Evolutionary conservation across 2,329 filamentous ascomycete genomes (phyloP).

Genomic region (Colletotrichum navitas): DNA sequence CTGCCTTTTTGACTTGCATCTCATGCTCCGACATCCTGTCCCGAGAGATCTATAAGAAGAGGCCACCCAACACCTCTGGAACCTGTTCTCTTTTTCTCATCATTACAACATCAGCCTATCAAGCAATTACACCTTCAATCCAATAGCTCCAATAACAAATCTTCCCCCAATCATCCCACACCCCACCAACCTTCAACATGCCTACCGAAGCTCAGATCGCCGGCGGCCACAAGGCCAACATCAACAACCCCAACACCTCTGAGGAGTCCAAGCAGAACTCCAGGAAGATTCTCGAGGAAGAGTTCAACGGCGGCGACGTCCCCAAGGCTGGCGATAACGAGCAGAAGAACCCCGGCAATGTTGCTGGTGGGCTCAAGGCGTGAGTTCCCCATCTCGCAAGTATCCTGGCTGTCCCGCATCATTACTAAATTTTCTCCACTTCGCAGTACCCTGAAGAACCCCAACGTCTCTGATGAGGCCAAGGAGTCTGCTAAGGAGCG

Average conservation of each 20-base stretch:
- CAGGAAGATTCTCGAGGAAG: constrained; percentile 63
- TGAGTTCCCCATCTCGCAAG: constrained; percentile 48
- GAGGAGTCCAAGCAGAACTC: constrained; percentile 69
- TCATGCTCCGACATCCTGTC: neutral
- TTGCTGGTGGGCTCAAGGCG: constrained; percentile 65
- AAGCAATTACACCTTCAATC: neutral
- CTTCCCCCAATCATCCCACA: neutral
- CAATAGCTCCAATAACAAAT: neutral
- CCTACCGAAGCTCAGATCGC: constrained; percentile 64
- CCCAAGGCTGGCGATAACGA: constrained; percentile 50
- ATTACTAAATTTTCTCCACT: constrained; percentile 9
- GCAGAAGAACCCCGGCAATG: constrained; percentile 67
- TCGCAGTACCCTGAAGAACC: constrained; percentile 64
- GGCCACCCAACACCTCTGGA: constrained; percentile 4
- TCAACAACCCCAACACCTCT: constrained; percentile 69
- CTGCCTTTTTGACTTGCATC: neutral
- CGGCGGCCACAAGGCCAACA: constrained; percentile 70
- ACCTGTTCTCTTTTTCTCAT: neutral
- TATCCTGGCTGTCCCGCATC: neutral
- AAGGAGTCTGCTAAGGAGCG: constrained; percentile 68
- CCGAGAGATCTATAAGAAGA: constrained; percentile 37
- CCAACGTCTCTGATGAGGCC: constrained; percentile 67
- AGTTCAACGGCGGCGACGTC: constrained; percentile 59
- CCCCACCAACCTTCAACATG: constrained; percentile 52
- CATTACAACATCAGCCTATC: constrained; percentile 19